Evolutionary conservation across 768 basidiomycete species (phyloP).

Genomic region (Boletellus sp.): DNA sequence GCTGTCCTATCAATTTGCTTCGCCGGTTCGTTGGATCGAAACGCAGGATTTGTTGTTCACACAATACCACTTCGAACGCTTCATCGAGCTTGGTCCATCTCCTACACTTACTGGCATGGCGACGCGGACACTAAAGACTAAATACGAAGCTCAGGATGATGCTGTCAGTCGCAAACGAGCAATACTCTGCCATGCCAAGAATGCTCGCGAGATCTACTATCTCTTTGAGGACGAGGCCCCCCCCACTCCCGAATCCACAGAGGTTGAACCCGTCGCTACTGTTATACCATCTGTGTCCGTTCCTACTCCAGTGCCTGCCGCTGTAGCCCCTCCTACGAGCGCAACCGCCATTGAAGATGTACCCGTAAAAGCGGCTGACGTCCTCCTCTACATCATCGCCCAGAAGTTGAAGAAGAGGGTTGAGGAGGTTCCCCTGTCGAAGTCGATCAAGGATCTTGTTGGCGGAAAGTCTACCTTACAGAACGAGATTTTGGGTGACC

Average conservation of each 20-base stretch:
- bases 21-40: conserved; percentile 98
- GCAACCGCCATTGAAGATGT: conserved; percentile 82
- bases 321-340: conserved; percentile 48
- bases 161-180: conserved; percentile 72
- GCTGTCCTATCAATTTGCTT: conserved; percentile 96
- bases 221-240: conserved; percentile 85
- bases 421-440: conserved; percentile 82
- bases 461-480: conserved; percentile 98
- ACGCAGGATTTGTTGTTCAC: conserved; percentile 94
- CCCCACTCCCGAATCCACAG: conserved; percentile 18
- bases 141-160: conserved; percentile 89
- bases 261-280: conserved; percentile 36
- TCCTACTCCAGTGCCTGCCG: conserved; percentile 40
- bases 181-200: conserved; percentile 93
- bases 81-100: conserved; percentile 94
- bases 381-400: conserved; percentile 83
- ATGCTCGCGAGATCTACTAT: conserved; percentile 96
- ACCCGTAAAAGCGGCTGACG: conserved; percentile 87
- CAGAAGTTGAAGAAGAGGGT: conserved; percentile 98
- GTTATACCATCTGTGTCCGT: conserved; percentile 39
- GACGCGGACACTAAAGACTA: conserved; percentile 81
- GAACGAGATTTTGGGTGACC: conserved; percentile 96
- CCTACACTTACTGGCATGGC: conserved; percentile 97
- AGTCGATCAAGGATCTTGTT: conserved; percentile 97
- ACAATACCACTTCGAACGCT: conserved; percentile 81